Base-by-base conservation (phyloP, 2,329 filamentous ascomycete species). In the Claviceps quebecensis region DNA sequence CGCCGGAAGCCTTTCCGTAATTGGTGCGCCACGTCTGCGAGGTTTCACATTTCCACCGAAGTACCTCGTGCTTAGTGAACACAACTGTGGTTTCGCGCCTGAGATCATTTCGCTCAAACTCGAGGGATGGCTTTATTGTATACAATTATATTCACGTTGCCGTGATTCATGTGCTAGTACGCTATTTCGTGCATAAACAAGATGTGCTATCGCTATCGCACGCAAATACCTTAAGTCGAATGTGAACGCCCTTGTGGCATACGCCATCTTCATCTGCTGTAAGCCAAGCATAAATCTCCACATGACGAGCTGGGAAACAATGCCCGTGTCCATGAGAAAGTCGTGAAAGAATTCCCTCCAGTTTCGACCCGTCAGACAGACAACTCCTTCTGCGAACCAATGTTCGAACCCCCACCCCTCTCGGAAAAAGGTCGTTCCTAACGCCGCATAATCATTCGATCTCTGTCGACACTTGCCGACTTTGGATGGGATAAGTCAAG, bases 191-290 rank as follows among this genome's bases (percentile, higher is more conserved):
- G 40, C 47, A 40, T 36, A 39, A 51, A n/a, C 17, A 47, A 48
- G 19, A 52, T 47, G 41, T 37, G 49, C 37, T 46, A n/a, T 26
- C 49, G 49, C 49, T 51, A 44, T 47, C 47, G 44, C n/a, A 43
- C 17, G 48, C 39, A 41, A 7, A 19, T 49, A 34, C 34, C 9
- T 29, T 38, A 3, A 29, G 37, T 22, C 19, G 34, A 19, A 37
- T 11, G 34, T 26, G 8, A 26, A 39, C 17, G 26, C 38, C 47
- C 2, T 16, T 39, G n/a, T 43, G 22, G 23, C 48, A 29, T 8
- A 39, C 29, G 16, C 37, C 19, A 17, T 9, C 8, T n/a, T n/a
- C 4, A 14, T 26, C 17, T 49, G 4, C 29, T 37, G 26, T 7
- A 23, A 45, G 17, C 17, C 40, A 9, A 11, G 29, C 3, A 23